Conservation (phyloP, 2,329 filamentous ascomycete species). For the Gyromitra esculenta region DNA sequence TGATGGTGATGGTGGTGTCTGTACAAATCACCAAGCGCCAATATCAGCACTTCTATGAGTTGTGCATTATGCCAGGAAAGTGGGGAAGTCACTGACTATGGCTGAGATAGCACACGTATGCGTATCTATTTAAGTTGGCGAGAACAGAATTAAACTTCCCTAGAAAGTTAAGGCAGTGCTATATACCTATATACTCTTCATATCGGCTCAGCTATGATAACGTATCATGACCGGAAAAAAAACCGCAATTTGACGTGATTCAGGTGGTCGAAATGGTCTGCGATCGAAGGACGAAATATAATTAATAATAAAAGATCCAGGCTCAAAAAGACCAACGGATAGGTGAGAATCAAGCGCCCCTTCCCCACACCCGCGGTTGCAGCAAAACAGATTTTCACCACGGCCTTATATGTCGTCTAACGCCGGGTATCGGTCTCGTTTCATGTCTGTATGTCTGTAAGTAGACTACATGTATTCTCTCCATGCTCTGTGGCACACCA, state of each 20-base stretch:
- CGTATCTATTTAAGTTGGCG: not conserved
- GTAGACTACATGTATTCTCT: constrained; percentile 6
- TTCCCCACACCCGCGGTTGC: constrained; percentile 23
- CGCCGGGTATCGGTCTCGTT: constrained; percentile 47
- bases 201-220: not conserved
- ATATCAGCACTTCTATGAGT: not conserved
- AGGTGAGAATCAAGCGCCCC: constrained; percentile 1
- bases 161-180: not conserved
- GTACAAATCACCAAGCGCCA: not conserved
- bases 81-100: not conserved
- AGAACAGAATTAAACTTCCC: not conserved
- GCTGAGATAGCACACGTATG: not conserved
- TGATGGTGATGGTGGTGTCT: not conserved
- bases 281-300: constrained; percentile 16
- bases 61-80: not conserved
- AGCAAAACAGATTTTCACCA: constrained; percentile 19
- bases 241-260: constrained; percentile 17
- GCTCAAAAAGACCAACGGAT: not conserved
- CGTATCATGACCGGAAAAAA: not conserved
- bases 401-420: constrained; percentile 36
- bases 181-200: not conserved
- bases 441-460: constrained; percentile 30
- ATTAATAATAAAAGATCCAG: constrained; percentile 9
- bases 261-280: not conserved
- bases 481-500: constrained; percentile 39